These are phyloP conservation scores for Raphanus raphanistrum DNA, from an alignment of 345 rosid genomes.

Conservation along the genomic window DNA sequence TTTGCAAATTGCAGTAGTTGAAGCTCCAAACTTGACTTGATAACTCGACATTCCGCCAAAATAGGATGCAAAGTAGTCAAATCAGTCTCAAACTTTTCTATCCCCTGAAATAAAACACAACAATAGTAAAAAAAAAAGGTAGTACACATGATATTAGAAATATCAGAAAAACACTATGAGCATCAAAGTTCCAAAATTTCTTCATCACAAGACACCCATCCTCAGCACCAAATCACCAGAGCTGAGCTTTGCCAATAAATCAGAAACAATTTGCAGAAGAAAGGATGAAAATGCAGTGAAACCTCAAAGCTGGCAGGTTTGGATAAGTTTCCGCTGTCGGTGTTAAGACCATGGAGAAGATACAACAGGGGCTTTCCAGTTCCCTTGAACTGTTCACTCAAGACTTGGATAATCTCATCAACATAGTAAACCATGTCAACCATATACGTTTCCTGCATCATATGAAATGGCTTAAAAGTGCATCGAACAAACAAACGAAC, in stretches of 20 bases:
- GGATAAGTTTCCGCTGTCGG: constrained; percentile 79
- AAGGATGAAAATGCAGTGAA: constrained; percentile 14
- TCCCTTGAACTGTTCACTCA: constrained; percentile 53
- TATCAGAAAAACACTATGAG: not conserved
- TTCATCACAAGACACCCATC: constrained; percentile 4
- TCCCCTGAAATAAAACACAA: constrained; percentile 55
- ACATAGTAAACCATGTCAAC: constrained; percentile 63
- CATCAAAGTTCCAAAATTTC: constrained; percentile 14
- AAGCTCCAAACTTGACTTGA: constrained; percentile 81
- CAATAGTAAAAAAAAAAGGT: not conserved
- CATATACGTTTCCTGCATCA: constrained; percentile 68
- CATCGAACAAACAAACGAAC: not conserved
- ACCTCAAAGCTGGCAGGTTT: constrained; percentile 90
- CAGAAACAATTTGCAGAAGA: constrained; percentile 3
- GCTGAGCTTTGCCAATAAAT: not conserved
- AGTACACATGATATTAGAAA: constrained; percentile 9
- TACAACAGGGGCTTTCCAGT: constrained; percentile 61
- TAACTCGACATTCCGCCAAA: constrained; percentile 90
- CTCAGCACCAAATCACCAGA: not conserved
- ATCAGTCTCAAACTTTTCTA: constrained; percentile 67
- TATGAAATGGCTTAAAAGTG: not conserved
- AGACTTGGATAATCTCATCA: constrained; percentile 66
- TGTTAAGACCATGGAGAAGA: constrained; percentile 85
- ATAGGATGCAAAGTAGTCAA: constrained; percentile 77
- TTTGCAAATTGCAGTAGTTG: constrained; percentile 86